Evolutionary conservation across 75 land plant genomes (phyloP), one percentile per base, ranked within the genome.

Genomic region (Picea glauca): DNA sequence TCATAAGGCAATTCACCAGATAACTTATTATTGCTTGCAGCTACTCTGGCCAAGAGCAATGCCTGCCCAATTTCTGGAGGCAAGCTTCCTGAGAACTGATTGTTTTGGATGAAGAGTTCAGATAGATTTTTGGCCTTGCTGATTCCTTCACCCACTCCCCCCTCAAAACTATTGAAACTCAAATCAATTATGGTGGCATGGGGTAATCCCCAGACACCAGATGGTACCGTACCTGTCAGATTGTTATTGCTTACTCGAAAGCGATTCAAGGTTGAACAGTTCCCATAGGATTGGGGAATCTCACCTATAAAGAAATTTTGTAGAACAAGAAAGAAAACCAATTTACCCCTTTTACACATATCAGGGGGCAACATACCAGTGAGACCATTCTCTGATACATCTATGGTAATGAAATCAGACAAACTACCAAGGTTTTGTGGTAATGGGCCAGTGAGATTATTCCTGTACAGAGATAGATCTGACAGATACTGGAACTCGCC

Each of bases 171-270:
- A 78, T 97, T 97, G 74, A n/a, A 15, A 2, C 82, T 74, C 32
- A 95, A 72, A 79, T 95, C 93, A 50, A 96, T 77, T 3, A 87
- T 75, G 30, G 93, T 92, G 8, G 87, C 78, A 50, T 85, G 81
- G 0, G 98, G 94, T 60, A 91, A 72, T 15, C 92, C 81, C 96
- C 98, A 93, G 13, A 96, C 72, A 43, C 86, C 60, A 38, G 83
- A 75, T 40, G 86, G 90, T 57, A 86, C 75, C 40, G 43, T 33
- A 4, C 88, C 88, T 5, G 66, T 61, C 26, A 89, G 58, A 18
- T 43, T 20, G 43, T 89, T 86, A 58, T 67, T 70, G 54, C 40
- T 77, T 18, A 89, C 77, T 13, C 86, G 33, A 63, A 89, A 65
- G 13, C 83, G 88, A 23, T 35, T 35, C 30, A 87, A 58, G n/a